phyloP scores from a whole-genome alignment of 768 basidiomycete species.

The Calvatia gigantea region DNA sequence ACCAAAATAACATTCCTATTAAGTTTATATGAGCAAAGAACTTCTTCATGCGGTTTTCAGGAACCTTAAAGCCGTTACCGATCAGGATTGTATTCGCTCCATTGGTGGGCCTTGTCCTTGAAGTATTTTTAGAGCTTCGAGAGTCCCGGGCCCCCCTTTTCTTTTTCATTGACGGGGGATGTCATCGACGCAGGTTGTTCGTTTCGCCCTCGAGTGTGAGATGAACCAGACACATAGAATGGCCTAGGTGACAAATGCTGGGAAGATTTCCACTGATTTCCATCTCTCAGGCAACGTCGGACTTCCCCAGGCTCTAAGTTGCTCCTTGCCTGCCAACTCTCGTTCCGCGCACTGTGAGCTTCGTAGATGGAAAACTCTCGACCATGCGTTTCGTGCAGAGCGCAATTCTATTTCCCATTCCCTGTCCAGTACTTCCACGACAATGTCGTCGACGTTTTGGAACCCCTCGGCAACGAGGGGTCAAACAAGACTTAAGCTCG shows the following conservation, averaged over 20 bases:
- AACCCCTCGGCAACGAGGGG: too few species aligned
- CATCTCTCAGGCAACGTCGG: too few species aligned
- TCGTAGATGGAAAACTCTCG: too few species aligned
- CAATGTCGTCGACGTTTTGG: too few species aligned
- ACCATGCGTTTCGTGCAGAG: too few species aligned
- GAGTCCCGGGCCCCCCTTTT: not conserved
- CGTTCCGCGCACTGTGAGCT: too few species aligned
- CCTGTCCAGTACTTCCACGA: too few species aligned
- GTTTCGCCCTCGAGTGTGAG: not conserved
- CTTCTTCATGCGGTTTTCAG: not conserved
- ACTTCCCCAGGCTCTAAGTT: too few species aligned
- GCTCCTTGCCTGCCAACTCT: too few species aligned
- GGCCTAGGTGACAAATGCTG: not conserved
- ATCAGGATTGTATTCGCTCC: not conserved
- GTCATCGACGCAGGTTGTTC: not conserved
- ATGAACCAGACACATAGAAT: not conserved
- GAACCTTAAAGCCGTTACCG: not conserved
- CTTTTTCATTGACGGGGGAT: not conserved
- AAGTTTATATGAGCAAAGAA: not conserved
- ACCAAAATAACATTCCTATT: too few species aligned
- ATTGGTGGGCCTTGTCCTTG: not conserved
- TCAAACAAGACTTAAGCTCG: too few species aligned
- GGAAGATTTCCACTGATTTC: not conserved
- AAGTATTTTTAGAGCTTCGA: not conserved
- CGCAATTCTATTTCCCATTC: too few species aligned